phyloP scores from a whole-genome alignment of 345 rosid genomes.

The Cardamine occulta region DNA sequence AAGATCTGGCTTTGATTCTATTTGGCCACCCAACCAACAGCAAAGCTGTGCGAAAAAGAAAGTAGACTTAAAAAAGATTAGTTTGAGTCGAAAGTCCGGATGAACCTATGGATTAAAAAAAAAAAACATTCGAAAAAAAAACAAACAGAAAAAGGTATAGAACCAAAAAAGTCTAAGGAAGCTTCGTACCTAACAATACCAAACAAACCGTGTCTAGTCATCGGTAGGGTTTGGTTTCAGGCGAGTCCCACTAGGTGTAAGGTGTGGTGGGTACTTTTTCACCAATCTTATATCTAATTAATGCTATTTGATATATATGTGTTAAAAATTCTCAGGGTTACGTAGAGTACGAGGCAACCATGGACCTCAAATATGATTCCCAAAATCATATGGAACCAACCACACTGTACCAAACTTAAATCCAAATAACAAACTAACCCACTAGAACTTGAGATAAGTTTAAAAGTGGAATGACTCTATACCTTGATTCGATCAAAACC shows the following conservation, averaged over 20 bases:
- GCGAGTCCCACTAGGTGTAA: constrained; percentile 41
- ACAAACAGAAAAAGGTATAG: not conserved
- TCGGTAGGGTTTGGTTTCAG: constrained; percentile 36
- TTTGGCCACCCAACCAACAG: too few species aligned
- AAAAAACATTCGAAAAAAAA: not conserved
- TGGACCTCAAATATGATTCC: constrained; percentile 10
- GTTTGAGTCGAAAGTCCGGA: too few species aligned
- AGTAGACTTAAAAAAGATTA: too few species aligned
- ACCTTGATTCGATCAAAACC: not conserved
- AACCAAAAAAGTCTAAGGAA: constrained; percentile 26
- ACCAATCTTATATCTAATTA: constrained; percentile 31
- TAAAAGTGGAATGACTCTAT: not conserved
- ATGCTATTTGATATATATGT: not conserved
- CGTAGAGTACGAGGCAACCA: constrained; percentile 39
- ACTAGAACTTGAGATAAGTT: not conserved
- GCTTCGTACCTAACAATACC: constrained; percentile 45
- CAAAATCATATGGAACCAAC: not conserved
- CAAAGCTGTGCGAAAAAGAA: too few species aligned
- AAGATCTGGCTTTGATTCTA: too few species aligned
- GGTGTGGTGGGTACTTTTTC: constrained; percentile 40
- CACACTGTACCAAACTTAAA: constrained; percentile 9
- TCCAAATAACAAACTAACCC: not conserved
- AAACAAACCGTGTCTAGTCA: constrained; percentile 33
- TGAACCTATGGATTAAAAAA: too few species aligned
- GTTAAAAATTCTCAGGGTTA: constrained; percentile 12